A percentile compares a stretch with the other conserved stretches of the same genome.
phyloP scores from a whole-genome alignment of 805 yeast genomes.

The Cyberlindnera japonica region DNA sequence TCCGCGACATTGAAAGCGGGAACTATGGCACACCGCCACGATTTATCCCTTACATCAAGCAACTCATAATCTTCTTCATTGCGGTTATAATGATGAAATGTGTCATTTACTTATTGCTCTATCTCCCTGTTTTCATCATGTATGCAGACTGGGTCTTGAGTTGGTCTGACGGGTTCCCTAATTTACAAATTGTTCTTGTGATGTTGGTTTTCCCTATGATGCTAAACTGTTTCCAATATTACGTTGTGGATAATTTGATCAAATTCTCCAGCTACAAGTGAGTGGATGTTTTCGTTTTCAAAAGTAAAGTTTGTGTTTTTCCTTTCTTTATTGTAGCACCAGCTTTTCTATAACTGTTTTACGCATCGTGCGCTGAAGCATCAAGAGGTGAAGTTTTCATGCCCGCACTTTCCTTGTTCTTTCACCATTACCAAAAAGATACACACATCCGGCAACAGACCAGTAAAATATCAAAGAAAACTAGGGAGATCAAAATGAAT shows the following conservation, averaged over 20 bases:
- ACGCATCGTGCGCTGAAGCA: no score
- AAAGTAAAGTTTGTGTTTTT: no score
- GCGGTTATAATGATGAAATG: conserved; percentile 65
- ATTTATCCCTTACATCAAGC: conserved; percentile 64
- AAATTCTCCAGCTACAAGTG: conserved; percentile 40
- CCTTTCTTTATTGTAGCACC: no score
- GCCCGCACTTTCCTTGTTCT: no score
- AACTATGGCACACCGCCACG: conserved; percentile 59
- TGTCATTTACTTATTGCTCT: conserved; percentile 51
- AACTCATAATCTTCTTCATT: conserved; percentile 60
- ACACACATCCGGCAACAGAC: no score
- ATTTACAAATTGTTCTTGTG: conserved; percentile 80
- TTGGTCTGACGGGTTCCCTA: conserved; percentile 81
- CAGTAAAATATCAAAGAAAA: no score
- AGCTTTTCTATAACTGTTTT: no score
- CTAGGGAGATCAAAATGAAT: no score
- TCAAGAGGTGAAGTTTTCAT: no score
- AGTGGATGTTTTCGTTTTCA: no score
- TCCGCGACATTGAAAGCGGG: conserved; percentile 47
- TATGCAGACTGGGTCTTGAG: conserved; percentile 71
- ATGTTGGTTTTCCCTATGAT: conserved; percentile 77
- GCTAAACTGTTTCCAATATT: conserved; percentile 70
- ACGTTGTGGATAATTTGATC: conserved; percentile 70
- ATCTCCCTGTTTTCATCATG: conserved; percentile 63
- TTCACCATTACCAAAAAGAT: no score